phyloP scores from a whole-genome alignment of 257 asterid genomes.

The Nicotiana otophora region DNA sequence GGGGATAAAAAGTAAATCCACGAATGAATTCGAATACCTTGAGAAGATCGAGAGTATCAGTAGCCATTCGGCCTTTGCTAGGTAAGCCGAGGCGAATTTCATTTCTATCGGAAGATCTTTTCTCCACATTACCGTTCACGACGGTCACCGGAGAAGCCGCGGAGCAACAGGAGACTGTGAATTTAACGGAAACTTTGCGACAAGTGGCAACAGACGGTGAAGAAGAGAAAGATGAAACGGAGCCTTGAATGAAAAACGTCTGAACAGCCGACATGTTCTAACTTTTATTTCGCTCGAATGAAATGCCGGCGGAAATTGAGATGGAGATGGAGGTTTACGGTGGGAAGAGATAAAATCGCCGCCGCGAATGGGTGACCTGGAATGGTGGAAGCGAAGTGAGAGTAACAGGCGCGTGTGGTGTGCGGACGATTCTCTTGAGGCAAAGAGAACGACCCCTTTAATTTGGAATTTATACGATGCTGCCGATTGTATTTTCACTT shows the following conservation, averaged over 20 bases:
- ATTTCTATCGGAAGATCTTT: slow-evolving; percentile 31
- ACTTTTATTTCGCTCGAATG: too few species aligned
- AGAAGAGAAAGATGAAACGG: background rate
- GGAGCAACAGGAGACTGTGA: slow-evolving; percentile 38
- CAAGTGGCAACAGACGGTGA: background rate
- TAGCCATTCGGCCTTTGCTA: slow-evolving; percentile 96
- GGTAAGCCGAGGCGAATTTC: slow-evolving; percentile 97
- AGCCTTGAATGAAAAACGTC: slow-evolving; percentile 7
- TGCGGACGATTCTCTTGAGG: background rate
- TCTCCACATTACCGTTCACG: slow-evolving; percentile 33
- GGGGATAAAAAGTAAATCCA: background rate
- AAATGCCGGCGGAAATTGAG: background rate
- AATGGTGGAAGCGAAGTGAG: background rate
- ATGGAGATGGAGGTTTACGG: background rate
- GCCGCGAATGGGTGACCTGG: background rate
- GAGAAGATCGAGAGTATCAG: slow-evolving; percentile 85
- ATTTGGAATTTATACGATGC: background rate
- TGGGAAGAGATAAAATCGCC: slow-evolving; percentile 1
- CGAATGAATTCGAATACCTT: slow-evolving; percentile 37
- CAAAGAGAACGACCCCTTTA: background rate
- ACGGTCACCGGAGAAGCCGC: slow-evolving; percentile 39
- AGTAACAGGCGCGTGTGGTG: background rate
- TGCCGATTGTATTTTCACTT: background rate
- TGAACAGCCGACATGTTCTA: background rate
- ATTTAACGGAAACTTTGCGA: slow-evolving; percentile 27